Percentiles rank a stretch among this genome's conserved stretches.
phyloP scores from a whole-genome alignment of 2,329 filamentous ascomycete species.

The Penicillium decumbens region DNA sequence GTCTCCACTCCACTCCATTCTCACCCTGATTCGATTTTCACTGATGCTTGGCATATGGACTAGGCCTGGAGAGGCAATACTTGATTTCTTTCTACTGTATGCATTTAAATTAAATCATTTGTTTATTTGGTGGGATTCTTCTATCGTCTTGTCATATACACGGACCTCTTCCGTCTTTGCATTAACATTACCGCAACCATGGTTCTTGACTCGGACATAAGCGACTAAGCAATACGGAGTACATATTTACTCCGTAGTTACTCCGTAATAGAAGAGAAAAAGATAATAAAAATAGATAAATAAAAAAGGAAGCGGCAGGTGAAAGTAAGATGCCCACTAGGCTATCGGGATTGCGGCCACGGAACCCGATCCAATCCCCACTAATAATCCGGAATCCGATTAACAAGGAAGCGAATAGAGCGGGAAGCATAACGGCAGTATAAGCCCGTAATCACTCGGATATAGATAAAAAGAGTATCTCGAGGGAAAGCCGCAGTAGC shows the following conservation, averaged over 20 bases:
- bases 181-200: neutral
- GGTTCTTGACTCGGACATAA: neutral
- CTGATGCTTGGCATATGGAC: slow-evolving; percentile 14
- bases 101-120: neutral
- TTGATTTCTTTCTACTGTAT: slow-evolving; percentile 10
- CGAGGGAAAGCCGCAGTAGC: slow-evolving; percentile 18
- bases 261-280: no score
- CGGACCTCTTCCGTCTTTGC: neutral
- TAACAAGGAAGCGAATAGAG: slow-evolving; percentile 5
- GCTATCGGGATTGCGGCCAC: slow-evolving; percentile 14
- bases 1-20: slow-evolving; percentile 15
- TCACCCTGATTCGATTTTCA: slow-evolving; percentile 9
- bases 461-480: slow-evolving; percentile 3
- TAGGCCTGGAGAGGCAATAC: slow-evolving; percentile 6
- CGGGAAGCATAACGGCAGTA: slow-evolving; percentile 6
- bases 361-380: slow-evolving; percentile 5
- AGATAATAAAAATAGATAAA: neutral
- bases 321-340: slow-evolving; percentile 6
- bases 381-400: slow-evolving; percentile 2
- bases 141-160: neutral
- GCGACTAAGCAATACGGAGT: neutral
- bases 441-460: slow-evolving; percentile 2
- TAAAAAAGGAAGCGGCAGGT: neutral
- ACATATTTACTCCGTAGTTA: no score
- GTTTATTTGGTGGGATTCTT: neutral